Percentiles rank a stretch among this genome's conserved stretches.
Conservation (phyloP, 129 eudicot species). For the Arctium lappa region DNA sequence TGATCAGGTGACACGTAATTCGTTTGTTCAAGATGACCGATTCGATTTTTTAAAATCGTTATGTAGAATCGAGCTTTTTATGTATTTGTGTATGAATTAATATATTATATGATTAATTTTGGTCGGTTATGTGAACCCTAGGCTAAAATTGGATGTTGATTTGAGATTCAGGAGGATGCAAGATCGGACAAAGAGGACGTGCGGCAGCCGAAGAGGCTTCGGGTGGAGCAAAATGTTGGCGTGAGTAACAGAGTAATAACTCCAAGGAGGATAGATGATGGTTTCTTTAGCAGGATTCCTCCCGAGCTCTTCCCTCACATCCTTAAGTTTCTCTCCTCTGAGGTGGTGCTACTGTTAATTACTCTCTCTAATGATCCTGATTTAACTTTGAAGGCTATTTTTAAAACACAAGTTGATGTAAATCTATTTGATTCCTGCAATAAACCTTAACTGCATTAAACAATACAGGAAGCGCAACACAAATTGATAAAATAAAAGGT, state of each 20-base stretch:
- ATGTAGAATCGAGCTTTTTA: constrained; percentile 1
- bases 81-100: neutral
- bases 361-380: neutral
- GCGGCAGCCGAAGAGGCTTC: constrained; percentile 45
- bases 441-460: neutral
- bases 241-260: constrained; percentile 11
- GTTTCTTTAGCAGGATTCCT: constrained; percentile 64
- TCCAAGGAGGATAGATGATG: constrained; percentile 63
- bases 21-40: neutral
- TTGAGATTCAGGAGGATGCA: constrained; percentile 31
- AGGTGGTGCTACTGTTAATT: constrained; percentile 40
- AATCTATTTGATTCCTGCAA: neutral
- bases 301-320: constrained; percentile 81
- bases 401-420: neutral
- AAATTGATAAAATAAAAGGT: neutral
- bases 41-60: neutral
- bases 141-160: constrained; percentile 3
- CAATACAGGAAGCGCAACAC: neutral
- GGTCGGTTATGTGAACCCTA: constrained; percentile 1
- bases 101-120: neutral
- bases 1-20: constrained; percentile 46
- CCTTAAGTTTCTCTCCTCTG: constrained; percentile 91
- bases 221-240: constrained; percentile 40
- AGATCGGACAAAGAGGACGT: constrained; percentile 36
- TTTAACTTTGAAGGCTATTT: neutral